Conservation (phyloP, 2,329 filamentous ascomycete species). For the Hypoxylon sp. region DNA sequence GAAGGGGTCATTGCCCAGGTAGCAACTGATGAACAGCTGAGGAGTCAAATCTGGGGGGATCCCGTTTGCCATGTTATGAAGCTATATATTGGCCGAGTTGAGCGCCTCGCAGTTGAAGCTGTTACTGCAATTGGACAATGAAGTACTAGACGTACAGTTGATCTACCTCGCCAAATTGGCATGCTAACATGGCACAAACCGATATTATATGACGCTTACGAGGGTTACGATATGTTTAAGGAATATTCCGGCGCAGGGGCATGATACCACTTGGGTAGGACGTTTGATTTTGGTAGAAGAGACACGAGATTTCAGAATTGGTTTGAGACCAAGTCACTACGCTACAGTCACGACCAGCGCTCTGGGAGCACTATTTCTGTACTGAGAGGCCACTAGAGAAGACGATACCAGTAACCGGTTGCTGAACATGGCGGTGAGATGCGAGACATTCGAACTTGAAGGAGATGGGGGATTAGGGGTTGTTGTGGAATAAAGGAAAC, state of each 20-base stretch:
- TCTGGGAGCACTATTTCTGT: constrained; percentile 2
- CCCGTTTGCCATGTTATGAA: constrained; percentile 85
- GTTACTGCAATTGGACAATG: constrained; percentile 64
- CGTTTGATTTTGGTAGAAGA: constrained; percentile 12
- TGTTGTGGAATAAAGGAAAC: no score
- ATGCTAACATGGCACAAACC: constrained; percentile 5
- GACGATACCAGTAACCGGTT: background rate
- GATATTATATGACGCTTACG: constrained; percentile 24
- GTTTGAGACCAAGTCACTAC: background rate
- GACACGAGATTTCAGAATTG: background rate
- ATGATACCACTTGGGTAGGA: constrained; percentile 39
- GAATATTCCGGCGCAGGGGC: constrained; percentile 28
- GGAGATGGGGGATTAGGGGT: no score
- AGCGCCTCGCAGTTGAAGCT: constrained; percentile 78
- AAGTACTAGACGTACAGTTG: constrained; percentile 13
- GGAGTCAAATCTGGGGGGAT: constrained; percentile 84
- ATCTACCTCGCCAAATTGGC: background rate
- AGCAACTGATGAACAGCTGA: constrained; percentile 76
- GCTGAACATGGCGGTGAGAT: no score
- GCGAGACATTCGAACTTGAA: background rate
- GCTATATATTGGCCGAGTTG: constrained; percentile 79
- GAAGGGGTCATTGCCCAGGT: constrained; percentile 78
- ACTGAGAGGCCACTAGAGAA: background rate
- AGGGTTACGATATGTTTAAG: constrained; percentile 30
- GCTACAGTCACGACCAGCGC: background rate